Conservation (phyloP, 192 early-diverging fungal species). For the Globomyces pollinis-pini region DNA sequence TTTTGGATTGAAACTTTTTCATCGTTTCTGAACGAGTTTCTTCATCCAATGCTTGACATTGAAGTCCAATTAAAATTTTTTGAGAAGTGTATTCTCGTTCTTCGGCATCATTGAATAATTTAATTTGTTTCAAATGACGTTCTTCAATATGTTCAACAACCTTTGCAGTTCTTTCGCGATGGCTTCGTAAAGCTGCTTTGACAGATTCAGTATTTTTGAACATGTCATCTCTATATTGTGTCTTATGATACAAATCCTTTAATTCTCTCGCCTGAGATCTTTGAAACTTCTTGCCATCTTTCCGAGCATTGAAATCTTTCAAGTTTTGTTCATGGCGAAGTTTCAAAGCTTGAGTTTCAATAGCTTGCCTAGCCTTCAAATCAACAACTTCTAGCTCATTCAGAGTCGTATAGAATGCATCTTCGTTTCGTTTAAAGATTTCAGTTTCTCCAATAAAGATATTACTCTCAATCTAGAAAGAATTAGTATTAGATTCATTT, state of each 20-base stretch:
- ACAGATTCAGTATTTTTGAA: background rate
- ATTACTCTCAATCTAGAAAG: background rate
- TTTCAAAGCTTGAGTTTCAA: background rate
- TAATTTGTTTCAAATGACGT: constrained; percentile 19
- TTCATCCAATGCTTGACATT: constrained; percentile 15
- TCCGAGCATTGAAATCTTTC: background rate
- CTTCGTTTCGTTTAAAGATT: constrained; percentile 2
- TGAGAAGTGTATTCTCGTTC: constrained; percentile 14
- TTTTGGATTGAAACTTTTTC: constrained; percentile 22
- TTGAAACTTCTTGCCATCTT: background rate
- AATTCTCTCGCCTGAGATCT: background rate
- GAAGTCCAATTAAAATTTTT: constrained; percentile 16
- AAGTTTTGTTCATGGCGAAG: background rate
- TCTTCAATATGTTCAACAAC: constrained; percentile 21
- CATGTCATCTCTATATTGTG: constrained; percentile 1
- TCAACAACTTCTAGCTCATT: constrained; percentile 3
- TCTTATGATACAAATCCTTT: background rate
- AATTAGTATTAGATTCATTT: too few species aligned
- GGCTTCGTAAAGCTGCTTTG: background rate
- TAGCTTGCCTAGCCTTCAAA: background rate
- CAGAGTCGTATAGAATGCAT: constrained; percentile 2
- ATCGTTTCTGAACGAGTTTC: constrained; percentile 9
- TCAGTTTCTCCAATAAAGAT: background rate
- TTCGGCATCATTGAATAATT: constrained; percentile 15
- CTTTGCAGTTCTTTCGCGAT: background rate